phyloP scores from a whole-genome alignment of 495 filamentous ascomycete genomes.

The Gamarada debralockiae region DNA sequence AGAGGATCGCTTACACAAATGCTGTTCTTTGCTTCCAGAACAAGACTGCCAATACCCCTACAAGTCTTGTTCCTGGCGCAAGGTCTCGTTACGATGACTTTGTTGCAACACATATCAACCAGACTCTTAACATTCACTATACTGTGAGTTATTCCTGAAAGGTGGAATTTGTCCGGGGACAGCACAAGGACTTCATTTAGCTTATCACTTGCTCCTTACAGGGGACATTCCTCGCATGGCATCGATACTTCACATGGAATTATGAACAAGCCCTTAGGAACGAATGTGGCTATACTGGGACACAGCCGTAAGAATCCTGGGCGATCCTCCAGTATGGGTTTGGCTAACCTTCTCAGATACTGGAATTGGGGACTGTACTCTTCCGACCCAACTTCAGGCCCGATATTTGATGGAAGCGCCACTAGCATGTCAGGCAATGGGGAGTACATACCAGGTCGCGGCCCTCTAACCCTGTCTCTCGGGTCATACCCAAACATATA shows the following conservation, averaged over 20 bases:
- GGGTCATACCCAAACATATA: conserved; percentile 17
- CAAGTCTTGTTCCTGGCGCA: conserved; percentile 33
- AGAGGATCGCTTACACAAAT: conserved; percentile 51
- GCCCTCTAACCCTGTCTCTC: conserved; percentile 14
- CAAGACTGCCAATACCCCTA: conserved; percentile 43
- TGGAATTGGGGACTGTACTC: conserved; percentile 55
- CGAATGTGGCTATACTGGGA: conserved; percentile 67
- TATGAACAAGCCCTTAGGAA: conserved; percentile 66
- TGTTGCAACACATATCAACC: conserved; percentile 57
- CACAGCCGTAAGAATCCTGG: conserved; percentile 23
- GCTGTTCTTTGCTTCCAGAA: conserved; percentile 61
- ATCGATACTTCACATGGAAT: conserved; percentile 60
- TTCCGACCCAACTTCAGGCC: conserved; percentile 44
- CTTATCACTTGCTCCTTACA: conserved; percentile 35
- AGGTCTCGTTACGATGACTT: conserved; percentile 58
- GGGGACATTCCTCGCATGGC: conserved; percentile 66
- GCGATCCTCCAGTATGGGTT: background rate
- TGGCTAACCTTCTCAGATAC: conserved; percentile 3
- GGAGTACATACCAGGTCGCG: conserved; percentile 32
- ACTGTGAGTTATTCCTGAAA: conserved; percentile 26
- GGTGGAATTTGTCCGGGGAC: background rate
- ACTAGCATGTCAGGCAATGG: conserved; percentile 65
- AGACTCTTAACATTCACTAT: conserved; percentile 59
- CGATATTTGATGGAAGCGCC: conserved; percentile 61
- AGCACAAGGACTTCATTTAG: conserved; percentile 9